These are phyloP conservation scores for Pseudogymnoascus sp. DNA, from an alignment of 2,329 filamentous ascomycete species.

Conservation along the genomic window DNA sequence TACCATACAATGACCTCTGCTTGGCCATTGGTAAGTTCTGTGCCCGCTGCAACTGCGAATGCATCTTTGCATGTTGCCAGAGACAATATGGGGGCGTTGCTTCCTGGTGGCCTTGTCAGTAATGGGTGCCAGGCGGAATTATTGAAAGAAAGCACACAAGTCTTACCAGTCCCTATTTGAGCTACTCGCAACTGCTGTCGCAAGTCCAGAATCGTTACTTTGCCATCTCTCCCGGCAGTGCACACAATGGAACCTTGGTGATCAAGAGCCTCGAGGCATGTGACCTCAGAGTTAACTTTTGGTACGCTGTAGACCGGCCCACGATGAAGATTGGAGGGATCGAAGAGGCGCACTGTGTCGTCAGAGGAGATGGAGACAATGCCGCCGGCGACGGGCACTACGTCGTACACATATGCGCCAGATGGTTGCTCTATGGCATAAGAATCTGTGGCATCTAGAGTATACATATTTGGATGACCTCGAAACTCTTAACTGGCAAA, in stretches of 20 bases:
- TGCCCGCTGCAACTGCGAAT: conserved; percentile 61
- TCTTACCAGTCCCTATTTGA: neutral
- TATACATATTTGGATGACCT: conserved; percentile 24
- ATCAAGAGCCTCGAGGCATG: conserved; percentile 50
- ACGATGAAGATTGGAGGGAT: conserved; percentile 46
- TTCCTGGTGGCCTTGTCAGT: conserved; percentile 26
- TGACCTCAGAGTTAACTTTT: conserved; percentile 54
- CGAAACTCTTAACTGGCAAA: neutral
- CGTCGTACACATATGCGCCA: conserved; percentile 36
- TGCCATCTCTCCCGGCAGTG: conserved; percentile 65
- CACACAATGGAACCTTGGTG: conserved; percentile 45
- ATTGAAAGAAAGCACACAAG: neutral
- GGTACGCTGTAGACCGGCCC: conserved; percentile 40
- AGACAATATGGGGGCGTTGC: conserved; percentile 50
- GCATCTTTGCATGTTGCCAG: conserved; percentile 50
- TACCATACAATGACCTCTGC: conserved; percentile 56
- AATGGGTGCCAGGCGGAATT: neutral
- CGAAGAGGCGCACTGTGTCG: conserved; percentile 58
- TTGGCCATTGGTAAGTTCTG: conserved; percentile 58
- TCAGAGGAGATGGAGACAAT: conserved; percentile 54
- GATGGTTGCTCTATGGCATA: conserved; percentile 22
- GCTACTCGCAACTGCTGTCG: conserved; percentile 26
- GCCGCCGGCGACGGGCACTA: conserved; percentile 25
- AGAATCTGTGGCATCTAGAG: conserved; percentile 18
- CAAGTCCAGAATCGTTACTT: conserved; percentile 58